Conservation (phyloP, 805 yeast genomes). For the Teunomyces barrocoloradensis region DNA sequence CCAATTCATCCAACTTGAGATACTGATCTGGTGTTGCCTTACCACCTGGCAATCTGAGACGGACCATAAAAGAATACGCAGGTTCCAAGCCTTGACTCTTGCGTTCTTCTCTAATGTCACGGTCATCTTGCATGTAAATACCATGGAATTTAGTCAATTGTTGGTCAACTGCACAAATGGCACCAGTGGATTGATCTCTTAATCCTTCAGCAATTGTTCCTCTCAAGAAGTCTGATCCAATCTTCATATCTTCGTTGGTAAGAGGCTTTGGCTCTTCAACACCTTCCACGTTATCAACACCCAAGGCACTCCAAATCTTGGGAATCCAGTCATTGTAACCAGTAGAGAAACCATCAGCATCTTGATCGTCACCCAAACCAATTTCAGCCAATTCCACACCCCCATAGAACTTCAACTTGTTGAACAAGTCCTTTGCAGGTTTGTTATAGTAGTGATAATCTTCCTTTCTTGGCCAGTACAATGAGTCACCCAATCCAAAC, state of each 20-base stretch:
- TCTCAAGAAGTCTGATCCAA: conserved; percentile 80
- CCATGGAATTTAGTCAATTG: conserved; percentile 97
- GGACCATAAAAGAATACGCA: conserved; percentile 94
- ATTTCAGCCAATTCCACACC: conserved; percentile 70
- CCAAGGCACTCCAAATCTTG: conserved; percentile 80
- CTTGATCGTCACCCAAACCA: conserved; percentile 96
- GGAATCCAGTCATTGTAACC: conserved; percentile 90
- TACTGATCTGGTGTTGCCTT: conserved; percentile 84
- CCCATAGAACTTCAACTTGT: conserved; percentile 65
- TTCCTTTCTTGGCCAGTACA: conserved; percentile 96
- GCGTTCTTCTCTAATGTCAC: conserved; percentile 91
- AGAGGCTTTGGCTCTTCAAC: conserved; percentile 87
- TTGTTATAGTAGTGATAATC: conserved; percentile 92
- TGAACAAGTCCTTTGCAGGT: conserved; percentile 73
- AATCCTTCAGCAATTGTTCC: conserved; percentile 92
- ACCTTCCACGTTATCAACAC: conserved; percentile 77
- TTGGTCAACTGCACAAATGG: conserved; percentile 86
- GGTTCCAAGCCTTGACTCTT: conserved; percentile 93
- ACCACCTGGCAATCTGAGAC: conserved; percentile 95
- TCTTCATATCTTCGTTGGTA: conserved; percentile 94
- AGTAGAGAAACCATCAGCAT: conserved; percentile 90
- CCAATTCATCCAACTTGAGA: conserved; percentile 77
- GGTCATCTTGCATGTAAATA: conserved; percentile 97
- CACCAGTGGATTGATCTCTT: conserved; percentile 79
- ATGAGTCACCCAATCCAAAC: conserved; percentile 78